Conservation (phyloP, 2,329 filamentous ascomycete genomes). For the Exophiala dermatitidis region DNA sequence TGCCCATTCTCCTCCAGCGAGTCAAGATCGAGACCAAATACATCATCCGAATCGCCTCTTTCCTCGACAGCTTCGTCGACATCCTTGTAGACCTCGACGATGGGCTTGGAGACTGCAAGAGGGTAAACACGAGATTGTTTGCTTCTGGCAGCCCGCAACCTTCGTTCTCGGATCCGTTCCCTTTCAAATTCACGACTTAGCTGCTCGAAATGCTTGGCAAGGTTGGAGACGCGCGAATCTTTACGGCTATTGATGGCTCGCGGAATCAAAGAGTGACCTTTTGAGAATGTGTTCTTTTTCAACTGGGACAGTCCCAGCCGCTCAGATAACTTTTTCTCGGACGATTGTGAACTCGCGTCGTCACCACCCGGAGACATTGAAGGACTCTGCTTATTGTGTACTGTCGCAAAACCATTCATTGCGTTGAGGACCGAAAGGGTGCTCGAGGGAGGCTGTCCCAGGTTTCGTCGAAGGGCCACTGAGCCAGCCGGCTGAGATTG, state of each 20-base stretch:
- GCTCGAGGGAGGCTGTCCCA: slow-evolving; percentile 16
- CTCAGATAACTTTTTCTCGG: slow-evolving; percentile 71
- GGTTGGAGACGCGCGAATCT: slow-evolving; percentile 74
- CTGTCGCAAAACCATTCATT: slow-evolving; percentile 22
- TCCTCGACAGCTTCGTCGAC: slow-evolving; percentile 89
- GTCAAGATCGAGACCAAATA: slow-evolving; percentile 30
- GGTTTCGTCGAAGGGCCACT: slow-evolving; percentile 31
- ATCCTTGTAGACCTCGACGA: slow-evolving; percentile 91
- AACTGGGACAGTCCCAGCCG: slow-evolving; percentile 59
- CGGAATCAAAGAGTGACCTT: slow-evolving; percentile 68
- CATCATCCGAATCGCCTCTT: slow-evolving; percentile 58
- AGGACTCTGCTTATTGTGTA: slow-evolving; percentile 11
- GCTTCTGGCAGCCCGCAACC: slow-evolving; percentile 70
- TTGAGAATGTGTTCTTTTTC: slow-evolving; percentile 49
- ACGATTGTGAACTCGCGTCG: slow-evolving; percentile 34
- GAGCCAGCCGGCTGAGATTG: slow-evolving; percentile 45
- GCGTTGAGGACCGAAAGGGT: slow-evolving; percentile 24
- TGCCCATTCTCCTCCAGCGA: slow-evolving; percentile 23
- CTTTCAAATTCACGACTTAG: slow-evolving; percentile 94
- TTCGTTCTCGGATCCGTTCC: slow-evolving; percentile 78
- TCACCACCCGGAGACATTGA: slow-evolving; percentile 1
- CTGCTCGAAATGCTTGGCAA: slow-evolving; percentile 94
- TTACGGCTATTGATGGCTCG: slow-evolving; percentile 68
- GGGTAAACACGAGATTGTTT: slow-evolving; percentile 75
- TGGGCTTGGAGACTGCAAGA: slow-evolving; percentile 85